Base-by-base conservation (phyloP, 805 yeast genomes). In the Clavispora santaluciae region DNA sequence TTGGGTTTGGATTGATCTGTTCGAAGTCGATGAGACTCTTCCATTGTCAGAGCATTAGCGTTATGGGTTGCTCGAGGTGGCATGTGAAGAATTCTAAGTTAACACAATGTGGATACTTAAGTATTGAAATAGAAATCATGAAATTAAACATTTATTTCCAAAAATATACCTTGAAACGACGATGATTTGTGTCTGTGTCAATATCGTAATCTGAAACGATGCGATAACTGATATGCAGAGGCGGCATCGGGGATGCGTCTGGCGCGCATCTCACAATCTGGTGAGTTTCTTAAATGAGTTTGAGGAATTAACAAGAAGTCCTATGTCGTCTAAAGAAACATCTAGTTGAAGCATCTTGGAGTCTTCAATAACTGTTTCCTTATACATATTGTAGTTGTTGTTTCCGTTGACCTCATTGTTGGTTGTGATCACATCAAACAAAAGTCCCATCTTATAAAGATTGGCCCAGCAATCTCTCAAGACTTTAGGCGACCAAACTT, bases 401-500 rank as follows among this genome's bases (percentile, higher is more conserved):
- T 49, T 51, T 26, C 60, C 56, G 24, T 63, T 62, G n/a, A 64
- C 63, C 41, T 69, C 73, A 39, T 61, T 70, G 38, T 64, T 66
- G 34, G 64, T 58, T 7, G 73, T 70, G 3, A 72, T 57, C 6
- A 71, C 71, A 40, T 75, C 79, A 5, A 72, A 54, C 8, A 86
- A 53, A 5, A 86, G 55, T 1, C 83, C 82, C 22, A 72, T 49
- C n/a, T 64, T 64, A 47, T 75, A 76, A 23, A 89, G 57, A 2
- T 74, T 65, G 49, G 86, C 93, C 96, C 96, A 89, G 26, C 86
- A 76, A 29, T 76, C 76, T 35, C 76, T 71, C 47, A 88, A 71
- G 21, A 81, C 76, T 24, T 68, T 74, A 41, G 79, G 68, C 4
- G 79, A 64, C 87, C 90, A 80, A 5, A 76, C 55, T 50, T 82